A percentile compares a stretch with the other conserved stretches of the same genome.
phyloP scores from a whole-genome alignment of 202 grass and related monocot genomes.

The Cymbopogon flexuosus region DNA sequence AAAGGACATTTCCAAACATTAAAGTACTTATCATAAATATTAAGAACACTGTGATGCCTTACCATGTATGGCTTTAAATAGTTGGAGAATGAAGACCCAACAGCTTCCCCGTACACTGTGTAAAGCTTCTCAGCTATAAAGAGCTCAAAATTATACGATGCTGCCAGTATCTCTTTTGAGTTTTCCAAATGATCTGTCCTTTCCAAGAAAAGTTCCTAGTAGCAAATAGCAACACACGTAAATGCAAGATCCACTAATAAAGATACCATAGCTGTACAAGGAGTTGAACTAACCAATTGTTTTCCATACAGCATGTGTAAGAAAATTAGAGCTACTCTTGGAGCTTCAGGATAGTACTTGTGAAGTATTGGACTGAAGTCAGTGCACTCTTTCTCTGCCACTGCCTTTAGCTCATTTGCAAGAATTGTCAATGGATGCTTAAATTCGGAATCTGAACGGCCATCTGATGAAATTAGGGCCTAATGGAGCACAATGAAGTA shows the following conservation, averaged over 20 bases:
- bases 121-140: constrained; percentile 59
- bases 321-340: constrained; percentile 51
- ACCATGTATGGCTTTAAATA: constrained; percentile 77
- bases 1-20: background rate
- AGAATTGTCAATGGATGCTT: constrained; percentile 63
- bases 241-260: background rate
- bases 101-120: constrained; percentile 39
- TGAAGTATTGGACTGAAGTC: constrained; percentile 57
- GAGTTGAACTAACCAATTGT: constrained; percentile 60
- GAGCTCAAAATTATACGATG: constrained; percentile 67
- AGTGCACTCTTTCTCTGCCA: constrained; percentile 65
- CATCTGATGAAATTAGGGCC: constrained; percentile 50
- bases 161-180: constrained; percentile 58
- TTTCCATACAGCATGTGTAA: constrained; percentile 71
- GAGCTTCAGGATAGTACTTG: constrained; percentile 68
- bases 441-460: constrained; percentile 37
- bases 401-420: constrained; percentile 59
- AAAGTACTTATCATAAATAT: background rate
- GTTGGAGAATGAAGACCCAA: constrained; percentile 36
- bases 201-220: constrained; percentile 72
- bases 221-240: constrained; percentile 31
- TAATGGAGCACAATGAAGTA: constrained; percentile 39
- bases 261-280: constrained; percentile 7
- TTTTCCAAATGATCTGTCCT: constrained; percentile 38
- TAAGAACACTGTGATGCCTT: constrained; percentile 17